Base-by-base conservation (phyloP, 257 asterid genomes). In the Solanum arcanum region DNA sequence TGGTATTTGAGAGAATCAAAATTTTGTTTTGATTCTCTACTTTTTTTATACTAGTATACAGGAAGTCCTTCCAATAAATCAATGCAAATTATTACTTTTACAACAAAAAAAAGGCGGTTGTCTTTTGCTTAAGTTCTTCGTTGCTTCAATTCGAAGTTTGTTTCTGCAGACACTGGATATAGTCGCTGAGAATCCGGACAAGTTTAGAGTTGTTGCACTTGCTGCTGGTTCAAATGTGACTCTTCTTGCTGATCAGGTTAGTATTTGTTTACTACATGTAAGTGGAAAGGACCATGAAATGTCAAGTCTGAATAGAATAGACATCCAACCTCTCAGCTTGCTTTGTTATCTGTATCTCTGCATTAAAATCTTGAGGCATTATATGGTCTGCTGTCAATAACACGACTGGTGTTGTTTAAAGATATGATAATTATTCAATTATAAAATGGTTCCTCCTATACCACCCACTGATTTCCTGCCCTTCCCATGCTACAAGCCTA, bases 201-300 rank as follows among this genome's bases (percentile, higher is more conserved):
- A 96, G 88, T 97, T 96, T 87, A 91, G 89, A 86, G 93, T 97
- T 29, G 97, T 97, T 12, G 99, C 99, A 82, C 99, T 97, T 89
- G 98, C 99, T 68, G 99, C 99, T 91, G 99, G 99, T 89, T 97
- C 99, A 77, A 97, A 97, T 88, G 94, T 97, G 69, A 91, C 99
- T 62, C 99, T 97, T 90, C 99, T 97, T 89, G 99, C 98, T 62
- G 99, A 97, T 88, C 99, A 97, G 97, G 99, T 97, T 87, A 85
- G 90, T 46, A 59, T 46, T 81, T 25, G 33, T 83, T 73, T 81
- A 87, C 25, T 47, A 20, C 29, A 18, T 31, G 35, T 2, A 0
- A 49, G 29, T 11, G 69, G 42, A 18, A 49, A 81, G 31, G 49
- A 59, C 87, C 29, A 77, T 13, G 49, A 69, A 39, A 27, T 87